Percentiles rank a stretch among this genome's conserved stretches.
Conservation (phyloP, 805 yeast species). For the Kockiozyma suomiensis region DNA sequence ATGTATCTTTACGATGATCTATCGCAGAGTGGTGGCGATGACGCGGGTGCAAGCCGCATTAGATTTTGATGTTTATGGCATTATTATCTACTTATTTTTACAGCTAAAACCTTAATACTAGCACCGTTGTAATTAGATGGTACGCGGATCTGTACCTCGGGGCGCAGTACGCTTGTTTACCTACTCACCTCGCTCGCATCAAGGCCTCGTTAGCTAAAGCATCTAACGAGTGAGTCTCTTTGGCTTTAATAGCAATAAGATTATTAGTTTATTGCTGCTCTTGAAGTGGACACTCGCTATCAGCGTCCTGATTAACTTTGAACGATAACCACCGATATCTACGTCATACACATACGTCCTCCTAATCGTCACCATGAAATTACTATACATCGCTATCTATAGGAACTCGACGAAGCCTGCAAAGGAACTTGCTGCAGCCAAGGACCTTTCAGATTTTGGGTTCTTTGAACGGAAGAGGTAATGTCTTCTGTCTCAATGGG, state of each 20-base stretch:
- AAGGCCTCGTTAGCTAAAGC: too few relatives aligned
- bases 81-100: not conserved
- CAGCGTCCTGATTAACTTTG: too few relatives aligned
- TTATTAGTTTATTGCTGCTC: too few relatives aligned
- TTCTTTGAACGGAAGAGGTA: constrained; percentile 77
- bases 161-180: not conserved
- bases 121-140: not conserved
- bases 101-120: too few relatives aligned
- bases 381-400: constrained; percentile 85
- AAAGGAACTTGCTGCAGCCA: constrained; percentile 73
- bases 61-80: not conserved
- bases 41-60: not conserved
- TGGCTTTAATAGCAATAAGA: too few relatives aligned
- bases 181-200: not conserved
- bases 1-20: not conserved
- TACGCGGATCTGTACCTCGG: not conserved
- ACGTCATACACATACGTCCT: not conserved
- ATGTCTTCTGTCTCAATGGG: constrained; percentile 12
- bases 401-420: constrained; percentile 58
- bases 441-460: constrained; percentile 82
- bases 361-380: constrained; percentile 56
- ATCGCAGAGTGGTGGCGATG: not conserved
- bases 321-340: not conserved
- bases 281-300: too few relatives aligned
- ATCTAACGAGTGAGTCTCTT: too few relatives aligned